Evolutionary conservation across 495 filamentous ascomycete genomes (phyloP), one percentile per base, ranked within the genome.

Genomic region (Glarea lozoyensis): DNA sequence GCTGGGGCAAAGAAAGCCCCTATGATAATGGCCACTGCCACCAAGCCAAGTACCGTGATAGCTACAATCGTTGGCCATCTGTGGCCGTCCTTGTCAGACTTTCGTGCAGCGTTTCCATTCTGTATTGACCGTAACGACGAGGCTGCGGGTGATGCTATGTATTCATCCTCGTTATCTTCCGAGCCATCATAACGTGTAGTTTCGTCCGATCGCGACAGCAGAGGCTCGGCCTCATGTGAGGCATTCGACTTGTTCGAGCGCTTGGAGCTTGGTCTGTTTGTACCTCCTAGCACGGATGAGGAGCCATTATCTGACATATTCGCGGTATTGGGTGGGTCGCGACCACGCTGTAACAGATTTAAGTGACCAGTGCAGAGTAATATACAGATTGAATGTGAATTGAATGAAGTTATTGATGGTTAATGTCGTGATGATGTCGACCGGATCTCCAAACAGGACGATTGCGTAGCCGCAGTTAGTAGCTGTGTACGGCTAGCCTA

Each of bases 1-100:
- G 78, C 78, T 2, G 92, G 90, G 2, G 81, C 78, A 37, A 92
- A 72, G 65, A 96, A 93, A 1, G 78, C 88, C 44, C 68, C 56
- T 72, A 75, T 45, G 23, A 73, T 64, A 19, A 75, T 65, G 7
- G 53, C 60, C n/a, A 72, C 37, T 4, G 63, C 46, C n/a, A 68
- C 13, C 10, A 58, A 17, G 9, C 59, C 62, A 37, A 69, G 52
- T 18, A 68, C 52, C 21, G 49, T 52, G 53, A 72, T 66, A 49
- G 65, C 67, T 46, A 69, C 67, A 25, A 60, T 60, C 2, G 65
- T 62, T 36, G 60, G 52, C 54, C 54, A 57, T 17, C 50, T 34
- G 32, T 45, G 29, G 2, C 40, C 38, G 17, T 23, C 22, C 35
- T 53, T 57, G 10, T 16, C 43, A n/a, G 50, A 46, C 30, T 21